Evolutionary conservation across 306 rosid species (phyloP).

Genomic region (Medicago ruthenica): DNA sequence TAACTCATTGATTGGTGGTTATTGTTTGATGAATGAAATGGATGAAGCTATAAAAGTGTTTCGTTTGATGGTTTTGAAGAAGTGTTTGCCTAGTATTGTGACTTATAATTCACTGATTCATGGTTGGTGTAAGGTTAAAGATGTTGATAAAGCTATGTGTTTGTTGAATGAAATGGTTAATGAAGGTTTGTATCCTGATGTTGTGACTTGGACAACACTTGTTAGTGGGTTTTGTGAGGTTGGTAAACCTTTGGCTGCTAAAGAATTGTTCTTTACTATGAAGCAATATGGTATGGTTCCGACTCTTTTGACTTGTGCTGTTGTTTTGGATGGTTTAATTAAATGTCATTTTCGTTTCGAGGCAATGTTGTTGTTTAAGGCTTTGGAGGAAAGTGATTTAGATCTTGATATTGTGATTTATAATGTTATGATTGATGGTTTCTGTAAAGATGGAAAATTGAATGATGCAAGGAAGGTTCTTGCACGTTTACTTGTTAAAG

Average conservation of each 20-base stretch:
- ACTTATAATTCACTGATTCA: conserved; percentile 44
- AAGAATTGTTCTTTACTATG: conserved; percentile 43
- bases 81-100: conserved; percentile 37
- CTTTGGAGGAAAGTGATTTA: conserved; percentile 32
- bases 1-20: conserved; percentile 47
- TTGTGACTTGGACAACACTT: conserved; percentile 45
- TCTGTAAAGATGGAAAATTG: conserved; percentile 41
- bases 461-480: conserved; percentile 42
- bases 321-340: conserved; percentile 40
- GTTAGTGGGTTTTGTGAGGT: conserved; percentile 42
- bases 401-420: conserved; percentile 44
- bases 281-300: conserved; percentile 34
- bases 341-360: conserved; percentile 41
- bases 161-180: conserved; percentile 43
- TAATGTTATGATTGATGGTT: conserved; percentile 45
- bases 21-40: conserved; percentile 42
- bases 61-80: conserved; percentile 33
- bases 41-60: conserved; percentile 40
- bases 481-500: conserved; percentile 29
- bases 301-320: conserved; percentile 44
- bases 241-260: conserved; percentile 43
- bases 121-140: conserved; percentile 38
- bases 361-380: conserved; percentile 42
- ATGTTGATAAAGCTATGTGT: conserved; percentile 42
- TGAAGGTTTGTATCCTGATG: conserved; percentile 42